Evolutionary conservation across 257 asterid genomes (phyloP).

Genomic region (Leonotis leonurus): DNA sequence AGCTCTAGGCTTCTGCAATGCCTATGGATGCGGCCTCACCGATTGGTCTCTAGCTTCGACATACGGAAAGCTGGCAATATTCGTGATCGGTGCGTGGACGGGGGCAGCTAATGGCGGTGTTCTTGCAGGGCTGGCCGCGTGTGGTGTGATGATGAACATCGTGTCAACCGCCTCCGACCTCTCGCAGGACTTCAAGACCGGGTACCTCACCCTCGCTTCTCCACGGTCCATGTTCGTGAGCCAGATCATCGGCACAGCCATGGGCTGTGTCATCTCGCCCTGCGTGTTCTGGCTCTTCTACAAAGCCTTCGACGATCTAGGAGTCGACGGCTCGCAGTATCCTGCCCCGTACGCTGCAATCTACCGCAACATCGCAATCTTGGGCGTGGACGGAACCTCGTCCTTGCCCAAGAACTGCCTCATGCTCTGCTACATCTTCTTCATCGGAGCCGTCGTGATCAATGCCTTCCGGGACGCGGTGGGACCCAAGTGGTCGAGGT

Average conservation of each 20-base stretch:
- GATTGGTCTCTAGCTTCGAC: conserved; percentile 70
- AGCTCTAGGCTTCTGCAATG: conserved; percentile 65
- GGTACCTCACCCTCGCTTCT: conserved; percentile 79
- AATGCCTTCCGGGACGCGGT: conserved; percentile 50
- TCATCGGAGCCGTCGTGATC: conserved; percentile 44
- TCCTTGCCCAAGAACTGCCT: conserved; percentile 69
- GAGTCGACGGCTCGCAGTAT: conserved; percentile 41
- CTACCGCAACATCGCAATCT: conserved; percentile 67
- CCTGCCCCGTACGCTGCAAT: conserved; percentile 67
- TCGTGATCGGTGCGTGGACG: conserved; percentile 82
- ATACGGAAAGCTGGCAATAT: conserved; percentile 83
- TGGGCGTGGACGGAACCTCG: conserved; percentile 73
- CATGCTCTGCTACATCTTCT: conserved; percentile 55
- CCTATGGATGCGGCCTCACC: conserved; percentile 55
- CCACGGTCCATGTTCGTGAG: conserved; percentile 86
- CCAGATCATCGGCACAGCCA: conserved; percentile 84
- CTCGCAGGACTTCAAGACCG: conserved; percentile 79
- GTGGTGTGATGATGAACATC: conserved; percentile 96
- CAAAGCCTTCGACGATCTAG: conserved; percentile 60
- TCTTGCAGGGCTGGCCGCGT: conserved; percentile 86
- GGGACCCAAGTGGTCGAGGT: conserved; percentile 48
- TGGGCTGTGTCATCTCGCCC: conserved; percentile 82
- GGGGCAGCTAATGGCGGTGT: conserved; percentile 79
- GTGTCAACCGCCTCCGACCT: conserved; percentile 93
- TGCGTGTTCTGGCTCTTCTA: conserved; percentile 81